Conservation (phyloP, 1,284 basidiomycete species). For the Xerocomus amazonicus region DNA sequence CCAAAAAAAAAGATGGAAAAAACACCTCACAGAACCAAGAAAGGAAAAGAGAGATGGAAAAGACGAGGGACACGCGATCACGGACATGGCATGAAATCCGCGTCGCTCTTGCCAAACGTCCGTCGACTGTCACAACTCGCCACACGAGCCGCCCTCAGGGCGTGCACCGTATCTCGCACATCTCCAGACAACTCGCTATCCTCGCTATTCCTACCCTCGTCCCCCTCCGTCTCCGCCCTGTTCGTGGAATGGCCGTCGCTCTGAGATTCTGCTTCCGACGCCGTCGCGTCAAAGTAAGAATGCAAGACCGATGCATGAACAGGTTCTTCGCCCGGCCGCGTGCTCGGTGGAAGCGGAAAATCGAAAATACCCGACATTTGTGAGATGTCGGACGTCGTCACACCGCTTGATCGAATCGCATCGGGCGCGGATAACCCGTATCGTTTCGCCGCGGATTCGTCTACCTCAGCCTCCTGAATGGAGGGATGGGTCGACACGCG, state of each 20-base stretch:
- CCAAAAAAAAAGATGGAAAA: not conserved
- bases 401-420: conserved; percentile 56
- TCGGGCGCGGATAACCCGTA: conserved; percentile 41
- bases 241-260: not conserved
- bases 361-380: conserved; percentile 71
- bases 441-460: not conserved
- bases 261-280: conserved; percentile 2
- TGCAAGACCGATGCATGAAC: conserved; percentile 43
- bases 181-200: conserved; percentile 9
- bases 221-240: not conserved
- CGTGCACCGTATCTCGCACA: conserved; percentile 12
- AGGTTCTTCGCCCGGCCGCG: conserved; percentile 25
- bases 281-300: conserved; percentile 41
- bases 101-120: conserved; percentile 29
- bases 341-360: conserved; percentile 60
- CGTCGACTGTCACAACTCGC: conserved; percentile 22
- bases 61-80: conserved; percentile 3
- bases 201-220: not conserved
- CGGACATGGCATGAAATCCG: conserved; percentile 17
- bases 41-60: not conserved
- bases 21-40: conserved; percentile 9
- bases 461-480: conserved; percentile 12
- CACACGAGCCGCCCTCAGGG: conserved; percentile 7
- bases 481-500: conserved; percentile 26
- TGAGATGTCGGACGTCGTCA: conserved; percentile 59